These are phyloP conservation scores for Phytophthora pini DNA, from an alignment of 352 stramenopile genomes.

Conservation along the genomic window DNA sequence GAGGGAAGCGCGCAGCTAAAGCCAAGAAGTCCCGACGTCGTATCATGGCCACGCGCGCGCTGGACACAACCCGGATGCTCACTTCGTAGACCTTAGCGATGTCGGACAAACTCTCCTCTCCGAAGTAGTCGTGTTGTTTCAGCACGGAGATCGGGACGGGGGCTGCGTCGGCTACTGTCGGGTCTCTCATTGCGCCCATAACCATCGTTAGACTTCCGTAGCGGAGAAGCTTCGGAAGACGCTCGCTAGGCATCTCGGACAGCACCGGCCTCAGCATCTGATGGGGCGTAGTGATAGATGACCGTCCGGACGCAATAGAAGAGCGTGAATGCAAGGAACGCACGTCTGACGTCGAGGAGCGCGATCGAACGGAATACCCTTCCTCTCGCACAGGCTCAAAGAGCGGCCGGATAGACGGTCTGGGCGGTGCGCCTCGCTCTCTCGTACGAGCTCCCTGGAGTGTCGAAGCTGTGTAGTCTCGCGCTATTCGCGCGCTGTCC, in stretches of 20 bases:
- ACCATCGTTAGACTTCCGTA: conserved; percentile 30
- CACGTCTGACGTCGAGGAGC: not conserved
- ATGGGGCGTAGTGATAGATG: conserved; percentile 13
- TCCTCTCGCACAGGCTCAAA: conserved; percentile 19
- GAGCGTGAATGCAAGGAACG: not conserved
- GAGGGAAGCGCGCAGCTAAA: conserved; percentile 48
- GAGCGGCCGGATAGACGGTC: conserved; percentile 3
- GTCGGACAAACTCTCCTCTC: conserved; percentile 58
- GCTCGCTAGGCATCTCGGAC: conserved; percentile 10
- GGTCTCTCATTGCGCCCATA: conserved; percentile 15
- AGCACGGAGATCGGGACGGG: conserved; percentile 54
- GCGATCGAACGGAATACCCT: conserved; percentile 1
- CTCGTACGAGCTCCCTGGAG: conserved; percentile 13
- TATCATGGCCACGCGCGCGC: conserved; percentile 54
- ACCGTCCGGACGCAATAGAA: conserved; percentile 5
- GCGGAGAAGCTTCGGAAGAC: conserved; percentile 18
- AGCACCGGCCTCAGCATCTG: conserved; percentile 7
- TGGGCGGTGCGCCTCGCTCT: conserved; percentile 2
- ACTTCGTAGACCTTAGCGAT: conserved; percentile 48
- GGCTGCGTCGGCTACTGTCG: conserved; percentile 15
- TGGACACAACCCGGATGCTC: conserved; percentile 63
- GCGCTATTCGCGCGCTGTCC: conserved; percentile 23
- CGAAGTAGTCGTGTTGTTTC: conserved; percentile 63
- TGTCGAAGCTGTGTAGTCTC: conserved; percentile 23
- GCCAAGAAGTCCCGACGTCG: conserved; percentile 45